Conservation (phyloP, 1,139 yeast species). For the Diutina scorzettiae region DNA sequence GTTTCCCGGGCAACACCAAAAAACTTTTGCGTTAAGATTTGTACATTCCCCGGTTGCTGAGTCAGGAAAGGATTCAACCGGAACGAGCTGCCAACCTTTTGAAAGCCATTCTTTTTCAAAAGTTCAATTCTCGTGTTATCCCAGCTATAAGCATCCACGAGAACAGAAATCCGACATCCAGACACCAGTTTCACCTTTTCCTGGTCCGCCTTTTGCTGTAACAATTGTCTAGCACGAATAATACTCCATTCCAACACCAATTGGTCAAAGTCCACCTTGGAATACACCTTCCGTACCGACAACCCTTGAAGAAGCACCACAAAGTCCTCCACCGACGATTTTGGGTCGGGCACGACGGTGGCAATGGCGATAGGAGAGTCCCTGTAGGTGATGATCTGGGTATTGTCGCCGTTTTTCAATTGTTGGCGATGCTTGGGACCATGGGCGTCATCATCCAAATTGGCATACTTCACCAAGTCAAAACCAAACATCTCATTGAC, state of each 20-base stretch:
- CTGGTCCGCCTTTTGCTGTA: constrained; percentile 17
- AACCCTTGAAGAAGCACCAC: constrained; percentile 42
- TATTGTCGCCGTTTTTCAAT: constrained; percentile 19
- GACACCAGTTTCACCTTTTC: constrained; percentile 14
- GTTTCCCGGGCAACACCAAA: constrained; percentile 36
- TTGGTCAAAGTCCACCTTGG: constrained; percentile 47
- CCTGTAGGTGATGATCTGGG: constrained; percentile 48
- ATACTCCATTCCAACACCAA: constrained; percentile 53
- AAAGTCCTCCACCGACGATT: constrained; percentile 25
- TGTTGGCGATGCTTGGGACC: constrained; percentile 10
- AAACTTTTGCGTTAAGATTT: constrained; percentile 13
- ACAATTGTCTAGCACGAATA: constrained; percentile 33
- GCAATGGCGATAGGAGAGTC: constrained; percentile 56
- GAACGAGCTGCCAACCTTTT: constrained; percentile 16
- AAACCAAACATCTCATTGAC: constrained; percentile 39
- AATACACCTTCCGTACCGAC: constrained; percentile 56
- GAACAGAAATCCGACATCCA: constrained; percentile 23
- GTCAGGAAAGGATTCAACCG: constrained; percentile 11
- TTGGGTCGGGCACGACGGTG: constrained; percentile 28
- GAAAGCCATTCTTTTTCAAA: constrained; percentile 19
- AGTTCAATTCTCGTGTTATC: constrained; percentile 27
- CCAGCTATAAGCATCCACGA: constrained; percentile 39
- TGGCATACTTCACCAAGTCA: constrained; percentile 36
- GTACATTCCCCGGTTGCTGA: constrained; percentile 12
- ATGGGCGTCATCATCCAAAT: constrained; percentile 15